Evolutionary conservation across 208 protist species (phyloP).

Genomic region (Novymonas esmeraldas): DNA sequence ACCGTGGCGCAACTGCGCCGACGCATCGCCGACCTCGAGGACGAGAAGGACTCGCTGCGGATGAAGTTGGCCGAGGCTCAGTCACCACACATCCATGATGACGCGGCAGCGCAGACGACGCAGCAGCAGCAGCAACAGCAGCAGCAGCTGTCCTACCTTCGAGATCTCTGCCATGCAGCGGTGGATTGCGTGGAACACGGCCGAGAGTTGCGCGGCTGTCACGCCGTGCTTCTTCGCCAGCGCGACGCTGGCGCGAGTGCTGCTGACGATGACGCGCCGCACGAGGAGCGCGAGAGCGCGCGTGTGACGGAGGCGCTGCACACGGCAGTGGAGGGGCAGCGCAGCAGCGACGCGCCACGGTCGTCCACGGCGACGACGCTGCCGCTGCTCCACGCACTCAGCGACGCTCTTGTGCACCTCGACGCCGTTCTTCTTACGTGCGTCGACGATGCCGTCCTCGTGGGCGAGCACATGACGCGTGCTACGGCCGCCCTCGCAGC

Average conservation of each 20-base stretch:
- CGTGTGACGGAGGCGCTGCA: background rate
- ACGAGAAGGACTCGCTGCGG: background rate
- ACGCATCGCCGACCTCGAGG: background rate
- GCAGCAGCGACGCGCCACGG: background rate
- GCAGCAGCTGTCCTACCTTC: background rate
- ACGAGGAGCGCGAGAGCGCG: constrained; percentile 1
- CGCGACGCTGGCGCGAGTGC: background rate
- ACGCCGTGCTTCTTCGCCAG: background rate
- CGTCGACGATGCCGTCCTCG: constrained; percentile 19
- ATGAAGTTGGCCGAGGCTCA: background rate
- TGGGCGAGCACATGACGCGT: background rate
- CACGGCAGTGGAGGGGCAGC: background rate
- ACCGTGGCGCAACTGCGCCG: background rate
- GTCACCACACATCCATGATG: background rate
- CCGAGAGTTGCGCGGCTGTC: constrained; percentile 15
- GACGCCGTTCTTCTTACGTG: constrained; percentile 9
- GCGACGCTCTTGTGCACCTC: constrained; percentile 1
- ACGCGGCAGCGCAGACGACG: background rate
- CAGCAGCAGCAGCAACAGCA: background rate
- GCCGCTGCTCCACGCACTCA: background rate
- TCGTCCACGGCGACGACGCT: background rate
- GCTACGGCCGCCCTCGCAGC: background rate
- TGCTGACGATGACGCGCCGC: background rate
- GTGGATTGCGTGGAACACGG: constrained; percentile 13
- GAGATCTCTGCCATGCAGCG: background rate